Conservation (phyloP, 441 rosid species). For the Corymbia calophylla region DNA sequence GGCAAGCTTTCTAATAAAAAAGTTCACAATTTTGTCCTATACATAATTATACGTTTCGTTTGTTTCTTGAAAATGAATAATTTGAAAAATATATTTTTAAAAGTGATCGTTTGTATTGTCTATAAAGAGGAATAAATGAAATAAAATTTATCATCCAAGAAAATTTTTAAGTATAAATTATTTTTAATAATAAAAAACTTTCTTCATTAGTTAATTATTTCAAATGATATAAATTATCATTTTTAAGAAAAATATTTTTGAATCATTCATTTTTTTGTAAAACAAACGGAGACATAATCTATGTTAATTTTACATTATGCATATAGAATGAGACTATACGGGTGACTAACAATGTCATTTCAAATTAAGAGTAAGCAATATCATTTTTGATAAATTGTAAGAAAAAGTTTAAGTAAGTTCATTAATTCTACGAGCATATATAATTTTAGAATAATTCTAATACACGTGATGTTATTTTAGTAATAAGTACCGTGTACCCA, state of each 20-base stretch:
- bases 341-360: neutral
- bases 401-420: neutral
- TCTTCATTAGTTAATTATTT: too few species aligned
- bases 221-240: rapidly evolving
- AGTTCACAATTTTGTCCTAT: neutral
- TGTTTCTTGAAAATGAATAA: too few species aligned
- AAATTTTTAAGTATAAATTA: too few species aligned
- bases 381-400: too few species aligned
- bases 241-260: neutral
- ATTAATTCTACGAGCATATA: neutral
- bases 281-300: rapidly evolving
- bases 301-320: neutral
- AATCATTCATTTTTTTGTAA: rapidly evolving
- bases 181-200: too few species aligned
- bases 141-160: rapidly evolving
- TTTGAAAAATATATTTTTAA: too few species aligned
- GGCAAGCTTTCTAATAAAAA: neutral
- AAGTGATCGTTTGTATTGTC: rapidly evolving
- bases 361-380: neutral
- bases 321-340: rapidly evolving
- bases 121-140: rapidly evolving
- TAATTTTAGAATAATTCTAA: neutral
- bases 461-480: neutral
- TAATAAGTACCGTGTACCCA: neutral
- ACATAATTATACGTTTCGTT: rapidly evolving